Percentiles rank a stretch among this genome's conserved stretches.
phyloP scores from a whole-genome alignment of 257 asterid species.

The Leptodermis oblonga region DNA sequence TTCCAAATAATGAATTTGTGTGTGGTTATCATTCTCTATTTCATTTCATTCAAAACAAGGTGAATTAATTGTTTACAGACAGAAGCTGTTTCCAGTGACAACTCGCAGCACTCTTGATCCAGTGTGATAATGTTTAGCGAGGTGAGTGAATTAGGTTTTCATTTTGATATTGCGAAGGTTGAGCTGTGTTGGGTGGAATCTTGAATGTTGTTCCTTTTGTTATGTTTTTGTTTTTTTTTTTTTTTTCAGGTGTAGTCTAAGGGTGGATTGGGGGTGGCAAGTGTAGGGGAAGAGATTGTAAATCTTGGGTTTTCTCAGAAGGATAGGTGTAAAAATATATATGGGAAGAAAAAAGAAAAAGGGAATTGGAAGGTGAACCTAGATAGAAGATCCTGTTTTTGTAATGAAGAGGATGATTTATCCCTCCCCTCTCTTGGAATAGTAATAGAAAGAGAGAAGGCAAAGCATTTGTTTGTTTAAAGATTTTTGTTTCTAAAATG shows the following conservation, averaged over 20 bases:
- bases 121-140: slow-evolving; percentile 3
- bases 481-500: too few species aligned
- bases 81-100: neutral
- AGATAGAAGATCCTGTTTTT: neutral
- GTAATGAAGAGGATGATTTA: neutral
- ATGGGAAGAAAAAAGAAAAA: neutral
- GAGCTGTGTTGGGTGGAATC: neutral
- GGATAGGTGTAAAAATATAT: neutral
- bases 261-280: neutral
- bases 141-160: slow-evolving; percentile 9
- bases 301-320: neutral
- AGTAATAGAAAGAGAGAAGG: too few species aligned
- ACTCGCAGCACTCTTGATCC: neutral
- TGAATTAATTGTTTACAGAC: slow-evolving; percentile 5
- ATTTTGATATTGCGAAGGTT: neutral
- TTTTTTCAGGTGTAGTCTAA: neutral
- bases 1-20: slow-evolving; percentile 10
- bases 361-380: neutral
- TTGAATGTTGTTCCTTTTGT: neutral
- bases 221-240: neutral
- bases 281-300: neutral
- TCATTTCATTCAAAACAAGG: neutral
- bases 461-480: too few species aligned
- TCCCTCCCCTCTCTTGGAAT: too few species aligned
- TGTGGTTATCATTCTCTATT: neutral